Base-by-base conservation (phyloP, 768 basidiomycete species). In the Boletus rubescentipes region DNA sequence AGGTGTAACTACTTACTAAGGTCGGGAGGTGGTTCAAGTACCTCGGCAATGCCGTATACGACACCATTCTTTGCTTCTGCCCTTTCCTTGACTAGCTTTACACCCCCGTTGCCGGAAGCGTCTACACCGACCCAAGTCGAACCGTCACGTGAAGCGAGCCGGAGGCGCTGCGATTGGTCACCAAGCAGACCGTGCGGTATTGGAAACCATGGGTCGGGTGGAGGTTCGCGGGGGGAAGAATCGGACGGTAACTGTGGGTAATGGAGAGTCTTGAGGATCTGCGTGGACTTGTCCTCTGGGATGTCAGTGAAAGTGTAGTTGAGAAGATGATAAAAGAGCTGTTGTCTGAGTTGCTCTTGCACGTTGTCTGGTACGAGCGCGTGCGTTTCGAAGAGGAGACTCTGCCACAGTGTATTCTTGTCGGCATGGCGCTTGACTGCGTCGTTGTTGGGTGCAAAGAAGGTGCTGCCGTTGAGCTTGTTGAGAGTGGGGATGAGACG, bases 371-470 rank as follows among this genome's bases (percentile, higher is more conserved):
- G 77, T 35, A 82, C 63, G 42, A 68, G 61, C 18, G 51, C 16
- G 46, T 77, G 65, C 4, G 73, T 61, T 18, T 65, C 62, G 35
- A 55, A 54, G 36, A 65, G 59, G 35, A 69, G 67, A 44, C 39
- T 51, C 35, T 60, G 57, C 75, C 75, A 77, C 12, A 75, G 55
- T 16, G 55, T 21, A 26, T 65, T 70, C 50, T 58, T 58, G 49
- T 61, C 44, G 39, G 67, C 57, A 57, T 84, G 77, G 26, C 76
- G 79, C 57, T 81, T 71, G 60, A 95, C 83, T 32, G 97, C 97
- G 54, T 92, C 86, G 73, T 99, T 95, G 18, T 92, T 97, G 2
- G 97, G 97, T 2, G 97, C 97, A 65, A 98, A 98, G 43, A 99
- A 69, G 26, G 97, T 97, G 67, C 80, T 80, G 37, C 77, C 83